Evolutionary conservation across 495 filamentous ascomycete species (phyloP), one percentile per base, ranked within the genome.

Genomic region (Penicillium cataractarum): DNA sequence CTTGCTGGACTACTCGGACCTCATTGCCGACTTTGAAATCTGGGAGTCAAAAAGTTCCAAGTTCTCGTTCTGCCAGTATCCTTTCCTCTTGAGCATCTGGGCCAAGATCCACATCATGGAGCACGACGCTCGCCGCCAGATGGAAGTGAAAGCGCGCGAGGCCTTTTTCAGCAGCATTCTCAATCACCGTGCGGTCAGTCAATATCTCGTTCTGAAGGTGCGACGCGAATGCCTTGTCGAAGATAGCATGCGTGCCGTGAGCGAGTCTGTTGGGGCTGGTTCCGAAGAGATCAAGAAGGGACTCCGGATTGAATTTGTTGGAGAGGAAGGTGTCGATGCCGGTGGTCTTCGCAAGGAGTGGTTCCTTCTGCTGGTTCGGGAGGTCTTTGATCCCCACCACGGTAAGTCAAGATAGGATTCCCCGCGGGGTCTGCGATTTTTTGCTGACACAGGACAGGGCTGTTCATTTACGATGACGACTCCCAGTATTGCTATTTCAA

Each of bases 401-500:
- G 92, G 92, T 93, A 82, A 68, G 88, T 78, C n/a, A 52, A 42
- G 21, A 58, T 52, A 19, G 1, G 35, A 35, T 58, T 7, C 4
- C 21, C 19, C 10, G 6, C 21, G 46, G 15, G n/a, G 15, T 42
- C 27, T n/a, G 26, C 7, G 40, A 19, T 59, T 33, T 2, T 53
- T 50, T 19, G 58, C 69, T 70, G 63, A 75, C 67, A 17, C 57
- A 29, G 22, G 1, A 57, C 35, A 94, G 92, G 92, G 0, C 85
- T 97, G 69, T 97, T 97, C 72, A 78, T 90, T 19, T 98, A 97
- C 76, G 94, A 97, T 64, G 92, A 97, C n/a, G 93, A 98, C 65
- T 96, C 93, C 6, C 83, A 86, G 37, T 92, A 91, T 68, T 97
- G 93, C 74, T 98, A 98, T 74, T 98, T 98, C 80, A 98, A 97